These are phyloP conservation scores for Cucurbita pepo DNA, from an alignment of 306 rosid species.

Conservation along the genomic window DNA sequence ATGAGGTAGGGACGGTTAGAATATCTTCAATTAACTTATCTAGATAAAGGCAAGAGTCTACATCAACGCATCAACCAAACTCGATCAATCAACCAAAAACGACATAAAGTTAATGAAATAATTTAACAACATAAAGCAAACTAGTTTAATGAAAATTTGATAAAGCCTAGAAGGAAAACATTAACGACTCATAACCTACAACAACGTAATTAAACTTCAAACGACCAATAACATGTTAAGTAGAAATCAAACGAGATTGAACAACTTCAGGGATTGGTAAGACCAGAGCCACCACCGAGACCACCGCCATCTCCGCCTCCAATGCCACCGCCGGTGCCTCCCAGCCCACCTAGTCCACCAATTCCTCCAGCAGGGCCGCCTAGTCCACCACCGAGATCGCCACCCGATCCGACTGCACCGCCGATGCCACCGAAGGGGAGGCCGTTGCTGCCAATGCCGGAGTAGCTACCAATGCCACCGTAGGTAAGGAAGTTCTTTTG, in stretches of 20 bases:
- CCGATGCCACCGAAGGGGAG: conserved; percentile 50
- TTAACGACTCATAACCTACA: not conserved
- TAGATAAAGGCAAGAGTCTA: too few species aligned
- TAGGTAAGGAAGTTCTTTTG: conserved; percentile 45
- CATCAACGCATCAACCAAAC: too few species aligned
- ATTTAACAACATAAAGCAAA: not conserved
- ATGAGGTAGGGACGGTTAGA: too few species aligned
- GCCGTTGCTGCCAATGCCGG: conserved; percentile 46
- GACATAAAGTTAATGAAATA: too few species aligned
- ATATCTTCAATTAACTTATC: too few species aligned
- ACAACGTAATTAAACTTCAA: not conserved
- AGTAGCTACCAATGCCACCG: conserved; percentile 48
- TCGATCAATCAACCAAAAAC: too few species aligned
- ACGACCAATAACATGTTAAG: not conserved
- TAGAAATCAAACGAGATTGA: not conserved
- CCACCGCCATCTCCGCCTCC: not conserved
- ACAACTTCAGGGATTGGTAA: not conserved
- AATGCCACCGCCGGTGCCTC: not conserved
- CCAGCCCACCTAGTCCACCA: not conserved
- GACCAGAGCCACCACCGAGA: not conserved
- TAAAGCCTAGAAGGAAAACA: not conserved
- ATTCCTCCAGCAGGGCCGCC: not conserved
- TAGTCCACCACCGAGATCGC: not conserved
- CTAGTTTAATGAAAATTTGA: not conserved
- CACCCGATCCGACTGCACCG: conserved; percentile 10